Percentiles rank a stretch among this genome's conserved stretches.
Evolutionary conservation across 106 monocot genomes (phyloP).

Genomic region (Dendrobium catenatum): DNA sequence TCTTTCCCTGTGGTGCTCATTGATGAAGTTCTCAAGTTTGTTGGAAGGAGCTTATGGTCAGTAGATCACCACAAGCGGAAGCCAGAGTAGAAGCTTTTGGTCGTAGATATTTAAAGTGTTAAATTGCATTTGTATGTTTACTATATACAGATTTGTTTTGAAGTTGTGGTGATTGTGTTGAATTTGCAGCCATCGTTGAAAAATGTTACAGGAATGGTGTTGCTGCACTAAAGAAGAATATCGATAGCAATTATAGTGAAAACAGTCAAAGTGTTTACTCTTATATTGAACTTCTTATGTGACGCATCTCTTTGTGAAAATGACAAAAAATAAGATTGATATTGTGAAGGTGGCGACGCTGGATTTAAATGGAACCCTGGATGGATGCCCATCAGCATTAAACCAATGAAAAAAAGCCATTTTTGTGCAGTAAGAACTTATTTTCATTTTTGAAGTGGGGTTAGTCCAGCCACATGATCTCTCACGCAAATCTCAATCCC

Average conservation of each 20-base stretch:
- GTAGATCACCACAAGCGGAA: constrained; percentile 25
- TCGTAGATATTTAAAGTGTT: neutral
- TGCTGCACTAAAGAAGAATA: neutral
- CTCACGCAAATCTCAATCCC: too few species aligned
- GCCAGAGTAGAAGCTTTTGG: neutral
- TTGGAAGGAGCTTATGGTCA: constrained; percentile 33
- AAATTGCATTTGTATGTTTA: neutral
- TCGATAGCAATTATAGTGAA: neutral
- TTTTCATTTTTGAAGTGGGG: too few species aligned
- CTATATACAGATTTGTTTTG: neutral
- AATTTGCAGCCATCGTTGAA: neutral
- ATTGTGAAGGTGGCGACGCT: too few species aligned
- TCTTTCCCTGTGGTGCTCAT: constrained; percentile 64
- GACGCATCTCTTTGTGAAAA: neutral
- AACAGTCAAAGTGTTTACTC: neutral
- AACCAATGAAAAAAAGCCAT: too few species aligned
- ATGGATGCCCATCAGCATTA: too few species aligned
- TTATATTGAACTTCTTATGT: neutral
- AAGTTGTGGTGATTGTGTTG: neutral
- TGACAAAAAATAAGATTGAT: too few species aligned
- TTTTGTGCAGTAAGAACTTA: too few species aligned
- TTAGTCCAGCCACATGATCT: too few species aligned
- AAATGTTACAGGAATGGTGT: neutral
- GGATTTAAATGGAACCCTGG: too few species aligned
- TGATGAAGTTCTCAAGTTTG: constrained; percentile 66